Evolutionary conservation across 2,329 filamentous ascomycete genomes (phyloP).

Genomic region (Aspergillus alliaceus): DNA sequence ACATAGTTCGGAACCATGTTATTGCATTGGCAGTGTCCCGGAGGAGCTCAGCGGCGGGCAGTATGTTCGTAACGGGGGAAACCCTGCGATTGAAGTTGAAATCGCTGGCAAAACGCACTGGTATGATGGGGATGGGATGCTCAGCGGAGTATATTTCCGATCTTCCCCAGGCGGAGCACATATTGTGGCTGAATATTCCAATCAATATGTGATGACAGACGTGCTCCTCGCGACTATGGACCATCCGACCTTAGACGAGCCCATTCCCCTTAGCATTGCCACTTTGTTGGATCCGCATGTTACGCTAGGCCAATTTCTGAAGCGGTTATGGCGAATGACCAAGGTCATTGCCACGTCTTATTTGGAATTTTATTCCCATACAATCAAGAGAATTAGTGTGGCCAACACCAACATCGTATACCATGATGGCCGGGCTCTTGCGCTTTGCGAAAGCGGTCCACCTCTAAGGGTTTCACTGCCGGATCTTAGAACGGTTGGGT

Average conservation of each 20-base stretch:
- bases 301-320: background rate
- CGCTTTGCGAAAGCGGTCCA: conserved; percentile 70
- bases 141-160: conserved; percentile 63
- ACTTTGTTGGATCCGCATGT: background rate
- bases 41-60: conserved; percentile 66
- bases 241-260: conserved; percentile 49
- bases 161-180: conserved; percentile 40
- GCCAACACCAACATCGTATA: conserved; percentile 68
- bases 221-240: conserved; percentile 58
- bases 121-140: conserved; percentile 77
- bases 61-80: conserved; percentile 71
- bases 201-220: conserved; percentile 69
- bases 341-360: conserved; percentile 39
- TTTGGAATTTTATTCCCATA: conserved; percentile 34
- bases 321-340: conserved; percentile 42
- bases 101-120: conserved; percentile 65
- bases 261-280: conserved; percentile 67
- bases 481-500: conserved; percentile 65
- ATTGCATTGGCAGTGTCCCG: conserved; percentile 60
- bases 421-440: conserved; percentile 67
- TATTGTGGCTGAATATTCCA: conserved; percentile 64
- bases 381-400: conserved; percentile 67
- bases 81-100: conserved; percentile 65
- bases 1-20: conserved; percentile 55
- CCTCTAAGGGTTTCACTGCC: conserved; percentile 67